A percentile compares a stretch with the other conserved stretches of the same genome.
Evolutionary conservation across 176 grass and related monocot genomes (phyloP).

Genomic region (Miscanthus lutarioriparius): DNA sequence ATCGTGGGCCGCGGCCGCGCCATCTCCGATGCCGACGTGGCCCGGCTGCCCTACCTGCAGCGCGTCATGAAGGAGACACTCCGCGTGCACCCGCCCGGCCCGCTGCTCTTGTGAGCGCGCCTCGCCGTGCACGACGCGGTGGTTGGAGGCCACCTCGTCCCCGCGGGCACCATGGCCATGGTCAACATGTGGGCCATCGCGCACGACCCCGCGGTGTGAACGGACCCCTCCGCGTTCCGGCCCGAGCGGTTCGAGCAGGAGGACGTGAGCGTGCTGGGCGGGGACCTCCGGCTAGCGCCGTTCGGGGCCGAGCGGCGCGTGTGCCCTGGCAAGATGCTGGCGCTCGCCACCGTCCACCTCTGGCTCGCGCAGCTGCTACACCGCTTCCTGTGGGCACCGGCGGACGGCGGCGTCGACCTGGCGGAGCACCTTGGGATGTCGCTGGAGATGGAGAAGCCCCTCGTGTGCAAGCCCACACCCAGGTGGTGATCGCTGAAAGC

Average conservation of each 20-base stretch:
- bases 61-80: conserved; percentile 67
- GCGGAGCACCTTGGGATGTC: conserved; percentile 63
- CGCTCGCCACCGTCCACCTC: conserved; percentile 46
- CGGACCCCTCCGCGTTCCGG: conserved; percentile 37
- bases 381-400: conserved; percentile 37
- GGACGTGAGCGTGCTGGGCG: conserved; percentile 49
- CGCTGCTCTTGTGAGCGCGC: conserved; percentile 72
- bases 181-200: conserved; percentile 85
- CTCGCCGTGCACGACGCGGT: conserved; percentile 53
- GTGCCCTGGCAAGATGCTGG: conserved; percentile 55
- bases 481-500: conserved; percentile 2
- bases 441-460: conserved; percentile 60
- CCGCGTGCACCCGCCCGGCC: conserved; percentile 65
- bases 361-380: conserved; percentile 66
- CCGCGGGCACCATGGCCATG: conserved; percentile 68
- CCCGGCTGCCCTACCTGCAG: conserved; percentile 51
- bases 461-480: conserved; percentile 47
- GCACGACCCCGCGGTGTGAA: conserved; percentile 49
- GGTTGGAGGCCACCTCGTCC: conserved; percentile 54
- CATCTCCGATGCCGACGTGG: conserved; percentile 48
- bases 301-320: conserved; percentile 49
- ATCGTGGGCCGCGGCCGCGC: conserved; percentile 30
- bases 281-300: conserved; percentile 55
- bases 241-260: conserved; percentile 58
- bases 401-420: conserved; percentile 38